Conservation (phyloP, 306 rosid species). For the Rosa persica region DNA sequence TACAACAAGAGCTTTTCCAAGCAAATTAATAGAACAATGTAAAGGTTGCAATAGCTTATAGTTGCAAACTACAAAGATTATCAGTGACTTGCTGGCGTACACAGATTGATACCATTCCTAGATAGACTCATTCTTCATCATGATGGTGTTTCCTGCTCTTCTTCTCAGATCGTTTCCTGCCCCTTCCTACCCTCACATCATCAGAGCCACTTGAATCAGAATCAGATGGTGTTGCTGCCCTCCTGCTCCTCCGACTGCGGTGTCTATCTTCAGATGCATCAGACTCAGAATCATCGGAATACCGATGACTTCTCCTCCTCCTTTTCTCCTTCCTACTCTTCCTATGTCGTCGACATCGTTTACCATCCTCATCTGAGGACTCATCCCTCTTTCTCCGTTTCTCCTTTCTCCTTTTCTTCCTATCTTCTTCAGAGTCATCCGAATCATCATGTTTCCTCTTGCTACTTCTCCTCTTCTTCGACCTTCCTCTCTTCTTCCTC, state of each 20-base stretch:
- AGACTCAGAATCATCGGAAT: slow-evolving; percentile 56
- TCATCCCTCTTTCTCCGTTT: slow-evolving; percentile 53
- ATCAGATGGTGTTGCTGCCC: slow-evolving; percentile 46
- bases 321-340: slow-evolving; percentile 55
- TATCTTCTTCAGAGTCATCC: slow-evolving; percentile 54
- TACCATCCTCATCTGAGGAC: slow-evolving; percentile 45
- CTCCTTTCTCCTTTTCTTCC: slow-evolving; percentile 61
- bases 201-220: slow-evolving; percentile 46
- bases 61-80: not conserved
- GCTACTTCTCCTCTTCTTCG: slow-evolving; percentile 70
- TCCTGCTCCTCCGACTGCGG: slow-evolving; percentile 55
- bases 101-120: slow-evolving; percentile 1
- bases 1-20: not conserved
- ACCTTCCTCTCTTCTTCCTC: slow-evolving; percentile 78
- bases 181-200: slow-evolving; percentile 55
- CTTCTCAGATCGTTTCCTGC: slow-evolving; percentile 58
- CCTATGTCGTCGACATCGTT: slow-evolving; percentile 23
- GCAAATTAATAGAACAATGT: slow-evolving; percentile 18
- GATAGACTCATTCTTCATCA: slow-evolving; percentile 36
- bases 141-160: slow-evolving; percentile 46
- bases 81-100: not conserved
- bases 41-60: slow-evolving; percentile 5
- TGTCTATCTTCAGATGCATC: slow-evolving; percentile 62
- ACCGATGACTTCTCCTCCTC: slow-evolving; percentile 57
- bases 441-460: slow-evolving; percentile 55